A percentile compares a stretch with the other conserved stretches of the same genome.
These are phyloP conservation scores for Aspergillus eucalypticola DNA, from an alignment of 2,329 filamentous ascomycete genomes.

Conservation along the genomic window DNA sequence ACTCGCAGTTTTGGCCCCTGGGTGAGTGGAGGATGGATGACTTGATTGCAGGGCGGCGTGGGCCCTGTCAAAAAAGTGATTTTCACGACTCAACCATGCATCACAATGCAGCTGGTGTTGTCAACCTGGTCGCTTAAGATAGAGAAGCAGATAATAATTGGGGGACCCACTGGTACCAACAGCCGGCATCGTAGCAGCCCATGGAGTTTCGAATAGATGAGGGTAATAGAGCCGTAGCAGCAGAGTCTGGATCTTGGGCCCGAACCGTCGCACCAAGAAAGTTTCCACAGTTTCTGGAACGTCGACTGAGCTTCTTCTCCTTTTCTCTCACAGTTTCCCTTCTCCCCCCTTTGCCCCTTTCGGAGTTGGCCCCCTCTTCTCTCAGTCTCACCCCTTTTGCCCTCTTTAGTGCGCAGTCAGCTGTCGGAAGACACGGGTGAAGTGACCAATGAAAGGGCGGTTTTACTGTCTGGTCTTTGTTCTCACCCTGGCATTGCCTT, in stretches of 20 bases:
- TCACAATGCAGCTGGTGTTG: neutral
- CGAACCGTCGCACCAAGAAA: slow-evolving; percentile 20
- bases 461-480: slow-evolving; percentile 2
- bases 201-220: slow-evolving; percentile 24
- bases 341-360: slow-evolving; percentile 8
- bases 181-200: slow-evolving; percentile 12
- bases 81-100: slow-evolving; percentile 2
- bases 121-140: neutral
- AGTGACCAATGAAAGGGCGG: neutral
- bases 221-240: slow-evolving; percentile 16
- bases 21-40: neutral
- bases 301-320: slow-evolving; percentile 10
- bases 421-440: slow-evolving; percentile 8
- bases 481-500: slow-evolving; percentile 3
- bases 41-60: slow-evolving; percentile 20
- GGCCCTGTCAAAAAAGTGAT: slow-evolving; percentile 14
- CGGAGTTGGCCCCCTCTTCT: neutral
- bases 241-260: slow-evolving; percentile 23
- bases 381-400: slow-evolving; percentile 2
- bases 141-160: slow-evolving; percentile 1
- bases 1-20: slow-evolving; percentile 16
- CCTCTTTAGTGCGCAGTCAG: slow-evolving; percentile 4
- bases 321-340: slow-evolving; percentile 1
- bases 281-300: slow-evolving; percentile 26
- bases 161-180: slow-evolving; percentile 9